Evolutionary conservation across 257 asterid genomes (phyloP).

Genomic region (Penstemon newberryi): DNA sequence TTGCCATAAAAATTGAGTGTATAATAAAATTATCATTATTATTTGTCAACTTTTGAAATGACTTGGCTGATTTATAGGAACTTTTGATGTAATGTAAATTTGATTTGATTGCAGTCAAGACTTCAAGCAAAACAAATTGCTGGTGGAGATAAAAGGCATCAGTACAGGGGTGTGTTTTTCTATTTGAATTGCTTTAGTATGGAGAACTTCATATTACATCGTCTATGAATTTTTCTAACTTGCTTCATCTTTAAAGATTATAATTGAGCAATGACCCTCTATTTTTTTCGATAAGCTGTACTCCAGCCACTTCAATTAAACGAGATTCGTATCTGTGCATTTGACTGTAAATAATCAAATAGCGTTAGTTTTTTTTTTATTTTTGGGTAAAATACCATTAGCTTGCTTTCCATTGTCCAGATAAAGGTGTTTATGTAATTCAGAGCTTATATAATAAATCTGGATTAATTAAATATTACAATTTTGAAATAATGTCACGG

Average conservation of each 20-base stretch:
- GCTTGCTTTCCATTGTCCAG: neutral
- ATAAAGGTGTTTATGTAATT: neutral
- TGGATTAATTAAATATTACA: neutral
- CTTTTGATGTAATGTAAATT: neutral
- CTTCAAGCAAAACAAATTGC: constrained; percentile 86
- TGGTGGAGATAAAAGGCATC: constrained; percentile 69
- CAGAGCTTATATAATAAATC: too few relatives aligned
- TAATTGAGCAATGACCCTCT: too few relatives aligned
- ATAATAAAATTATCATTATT: neutral
- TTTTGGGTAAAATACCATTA: neutral
- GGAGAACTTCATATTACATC: neutral
- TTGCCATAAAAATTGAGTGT: neutral
- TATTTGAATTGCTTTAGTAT: constrained; percentile 6
- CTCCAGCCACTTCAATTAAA: too few relatives aligned
- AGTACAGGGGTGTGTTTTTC: constrained; percentile 64
- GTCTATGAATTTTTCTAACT: neutral
- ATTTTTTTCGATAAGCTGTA: too few relatives aligned
- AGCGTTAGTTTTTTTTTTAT: too few relatives aligned
- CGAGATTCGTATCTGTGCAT: too few relatives aligned
- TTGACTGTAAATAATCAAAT: too few relatives aligned
- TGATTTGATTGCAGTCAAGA: constrained; percentile 68
- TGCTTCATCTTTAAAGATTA: too few relatives aligned
- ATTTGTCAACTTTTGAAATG: constrained; percentile 1
- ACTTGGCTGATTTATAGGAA: constrained; percentile 24
- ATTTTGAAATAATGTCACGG: neutral